Conservation (phyloP, 2,329 filamentous ascomycete genomes). For the Pseudocercospora eumusae region DNA sequence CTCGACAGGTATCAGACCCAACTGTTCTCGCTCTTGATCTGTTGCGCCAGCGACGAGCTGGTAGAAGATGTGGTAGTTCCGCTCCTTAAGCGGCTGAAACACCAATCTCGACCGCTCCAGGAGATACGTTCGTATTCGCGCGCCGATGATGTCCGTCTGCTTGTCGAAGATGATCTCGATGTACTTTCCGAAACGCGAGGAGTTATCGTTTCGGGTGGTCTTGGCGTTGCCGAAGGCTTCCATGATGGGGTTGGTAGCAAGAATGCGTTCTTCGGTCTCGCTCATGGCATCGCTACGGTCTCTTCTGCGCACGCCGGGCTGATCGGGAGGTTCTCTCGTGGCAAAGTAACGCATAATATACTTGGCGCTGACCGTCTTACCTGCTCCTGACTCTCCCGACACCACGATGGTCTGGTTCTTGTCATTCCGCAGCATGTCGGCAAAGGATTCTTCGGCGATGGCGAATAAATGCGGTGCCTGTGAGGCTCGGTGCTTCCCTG, state of each 20-base stretch:
- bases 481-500: slow-evolving; percentile 91
- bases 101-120: slow-evolving; percentile 93
- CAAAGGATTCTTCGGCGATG: slow-evolving; percentile 97
- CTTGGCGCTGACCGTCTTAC: slow-evolving; percentile 98
- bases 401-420: slow-evolving; percentile 99
- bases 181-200: slow-evolving; percentile 97
- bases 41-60: slow-evolving; percentile 92
- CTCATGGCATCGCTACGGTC: slow-evolving; percentile 80
- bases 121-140: slow-evolving; percentile 94
- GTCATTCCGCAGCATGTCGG: slow-evolving; percentile 93
- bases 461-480: slow-evolving; percentile 98
- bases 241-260: slow-evolving; percentile 99
- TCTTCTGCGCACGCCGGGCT: slow-evolving; percentile 74
- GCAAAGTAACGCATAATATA: slow-evolving; percentile 99
- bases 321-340: slow-evolving; percentile 89
- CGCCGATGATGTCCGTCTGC: slow-evolving; percentile 92
- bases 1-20: slow-evolving; percentile 78
- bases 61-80: slow-evolving; percentile 99
- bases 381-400: slow-evolving; percentile 97
- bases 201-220: slow-evolving; percentile 99
- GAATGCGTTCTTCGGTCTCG: slow-evolving; percentile 96
- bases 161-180: slow-evolving; percentile 99
- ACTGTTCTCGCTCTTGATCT: slow-evolving; percentile 75
- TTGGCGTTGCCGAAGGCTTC: slow-evolving; percentile 99
- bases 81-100: slow-evolving; percentile 94